phyloP scores from a whole-genome alignment of 306 rosid species.

The Castanea sativa region DNA sequence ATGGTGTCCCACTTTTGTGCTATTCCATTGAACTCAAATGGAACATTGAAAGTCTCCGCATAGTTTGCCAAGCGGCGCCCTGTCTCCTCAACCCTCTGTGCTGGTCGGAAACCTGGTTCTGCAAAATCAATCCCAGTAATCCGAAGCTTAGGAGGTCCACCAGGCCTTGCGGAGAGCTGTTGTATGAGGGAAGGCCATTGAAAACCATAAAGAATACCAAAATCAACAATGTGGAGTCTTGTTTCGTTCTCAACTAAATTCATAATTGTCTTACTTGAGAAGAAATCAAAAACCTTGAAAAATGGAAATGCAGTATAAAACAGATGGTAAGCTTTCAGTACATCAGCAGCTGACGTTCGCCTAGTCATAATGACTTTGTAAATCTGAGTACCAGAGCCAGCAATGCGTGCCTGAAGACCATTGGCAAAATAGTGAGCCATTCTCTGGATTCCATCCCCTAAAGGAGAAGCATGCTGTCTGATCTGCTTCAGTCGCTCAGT shows the following conservation, averaged over 20 bases:
- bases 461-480: constrained; percentile 33
- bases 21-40: constrained; percentile 39
- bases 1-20: constrained; percentile 44
- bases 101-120: constrained; percentile 43
- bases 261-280: constrained; percentile 38
- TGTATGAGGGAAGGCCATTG: constrained; percentile 37
- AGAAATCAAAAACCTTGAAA: constrained; percentile 25
- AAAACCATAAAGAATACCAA: constrained; percentile 36
- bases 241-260: constrained; percentile 32
- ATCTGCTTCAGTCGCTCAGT: constrained; percentile 33
- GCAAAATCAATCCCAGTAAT: constrained; percentile 41
- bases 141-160: constrained; percentile 42
- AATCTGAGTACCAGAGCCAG: constrained; percentile 35
- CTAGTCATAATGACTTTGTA: constrained; percentile 31
- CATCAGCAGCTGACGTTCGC: constrained; percentile 37
- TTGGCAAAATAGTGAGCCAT: constrained; percentile 36
- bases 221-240: constrained; percentile 38
- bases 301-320: constrained; percentile 36
- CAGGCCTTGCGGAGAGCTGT: constrained; percentile 22
- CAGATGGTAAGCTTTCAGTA: constrained; percentile 42
- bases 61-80: constrained; percentile 31
- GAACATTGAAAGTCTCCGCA: constrained; percentile 33
- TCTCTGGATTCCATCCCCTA: constrained; percentile 38
- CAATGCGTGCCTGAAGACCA: constrained; percentile 42
- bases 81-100: constrained; percentile 36